Conservation (phyloP, 2,329 filamentous ascomycete genomes). For the Parastagonospora nodorum region DNA sequence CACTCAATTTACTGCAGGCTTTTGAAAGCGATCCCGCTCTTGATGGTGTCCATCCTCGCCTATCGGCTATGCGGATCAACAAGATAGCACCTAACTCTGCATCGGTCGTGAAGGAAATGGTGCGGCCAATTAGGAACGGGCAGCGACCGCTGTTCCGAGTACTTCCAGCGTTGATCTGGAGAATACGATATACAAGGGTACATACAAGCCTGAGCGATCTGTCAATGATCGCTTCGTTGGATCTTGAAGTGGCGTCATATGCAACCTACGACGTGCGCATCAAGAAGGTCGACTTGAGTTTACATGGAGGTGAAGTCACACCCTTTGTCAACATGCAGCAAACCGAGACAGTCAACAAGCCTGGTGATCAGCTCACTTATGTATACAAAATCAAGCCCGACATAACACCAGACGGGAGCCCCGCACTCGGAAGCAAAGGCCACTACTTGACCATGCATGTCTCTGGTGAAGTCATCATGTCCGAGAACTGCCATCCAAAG, state of each 20-base stretch:
- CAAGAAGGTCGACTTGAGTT: constrained; percentile 61
- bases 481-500: constrained; percentile 63
- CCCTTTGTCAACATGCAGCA: constrained; percentile 54
- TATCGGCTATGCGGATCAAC: constrained; percentile 76
- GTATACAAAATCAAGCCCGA: constrained; percentile 66
- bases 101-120: constrained; percentile 62
- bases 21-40: constrained; percentile 70
- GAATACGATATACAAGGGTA: constrained; percentile 72
- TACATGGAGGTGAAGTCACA: constrained; percentile 64
- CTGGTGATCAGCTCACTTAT: constrained; percentile 76
- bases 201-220: constrained; percentile 58
- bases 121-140: constrained; percentile 68
- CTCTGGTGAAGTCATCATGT: constrained; percentile 62
- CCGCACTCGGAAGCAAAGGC: constrained; percentile 49
- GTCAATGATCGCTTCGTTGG: constrained; percentile 71
- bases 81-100: constrained; percentile 72
- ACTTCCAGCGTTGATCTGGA: constrained; percentile 72
- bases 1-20: constrained; percentile 77
- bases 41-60: constrained; percentile 64
- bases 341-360: constrained; percentile 64
- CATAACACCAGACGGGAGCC: constrained; percentile 51
- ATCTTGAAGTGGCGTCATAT: constrained; percentile 74
- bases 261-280: constrained; percentile 70
- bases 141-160: constrained; percentile 67
- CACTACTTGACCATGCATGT: constrained; percentile 63